These are phyloP conservation scores for Solanum rostratum DNA, from an alignment of 257 asterid species.

Conservation along the genomic window DNA sequence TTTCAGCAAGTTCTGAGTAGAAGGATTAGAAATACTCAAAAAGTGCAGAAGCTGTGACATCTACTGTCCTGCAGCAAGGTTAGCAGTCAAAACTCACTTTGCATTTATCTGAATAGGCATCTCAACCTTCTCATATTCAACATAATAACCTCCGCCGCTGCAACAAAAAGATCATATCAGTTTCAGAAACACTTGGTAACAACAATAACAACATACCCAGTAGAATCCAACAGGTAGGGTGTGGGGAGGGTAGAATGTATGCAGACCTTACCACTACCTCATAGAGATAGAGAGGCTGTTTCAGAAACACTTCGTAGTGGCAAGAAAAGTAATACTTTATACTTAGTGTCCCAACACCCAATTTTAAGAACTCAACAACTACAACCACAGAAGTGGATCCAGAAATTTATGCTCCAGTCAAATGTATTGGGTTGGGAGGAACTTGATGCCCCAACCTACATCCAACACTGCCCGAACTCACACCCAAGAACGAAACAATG, in stretches of 20 bases:
- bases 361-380: not conserved
- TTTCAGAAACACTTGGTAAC: not conserved
- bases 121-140: constrained; percentile 15
- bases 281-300: too few species aligned
- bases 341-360: not conserved
- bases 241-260: too few species aligned
- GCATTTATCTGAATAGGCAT: not conserved
- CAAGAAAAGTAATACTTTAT: not conserved
- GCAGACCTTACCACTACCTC: too few species aligned
- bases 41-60: not conserved
- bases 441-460: too few species aligned
- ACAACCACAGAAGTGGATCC: not conserved
- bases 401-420: not conserved
- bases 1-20: not conserved
- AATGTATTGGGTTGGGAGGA: not conserved
- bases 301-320: not conserved
- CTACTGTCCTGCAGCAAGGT: not conserved
- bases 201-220: too few species aligned
- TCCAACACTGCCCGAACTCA: too few species aligned
- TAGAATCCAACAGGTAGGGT: too few species aligned
- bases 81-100: not conserved
- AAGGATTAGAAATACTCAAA: not conserved
- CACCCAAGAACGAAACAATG: too few species aligned
- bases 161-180: not conserved
- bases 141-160: constrained; percentile 50